A percentile compares a stretch with the other conserved stretches of the same genome.
Evolutionary conservation across 495 filamentous ascomycete species (phyloP).

Genomic region (Aspergillus ostianus): DNA sequence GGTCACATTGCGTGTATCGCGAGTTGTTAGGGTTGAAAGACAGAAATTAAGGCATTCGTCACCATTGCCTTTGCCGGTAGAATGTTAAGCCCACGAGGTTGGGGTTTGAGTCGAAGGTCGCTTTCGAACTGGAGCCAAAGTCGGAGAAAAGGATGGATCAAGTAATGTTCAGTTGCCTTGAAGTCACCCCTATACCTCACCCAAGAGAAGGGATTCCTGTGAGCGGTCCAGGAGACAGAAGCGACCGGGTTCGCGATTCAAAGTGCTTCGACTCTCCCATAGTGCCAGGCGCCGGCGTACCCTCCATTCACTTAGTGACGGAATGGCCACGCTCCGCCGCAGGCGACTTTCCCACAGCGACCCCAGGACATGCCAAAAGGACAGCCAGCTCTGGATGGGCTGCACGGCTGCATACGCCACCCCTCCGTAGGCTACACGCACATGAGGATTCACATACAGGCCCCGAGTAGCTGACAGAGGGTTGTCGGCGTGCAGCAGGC

Average conservation of each 20-base stretch:
- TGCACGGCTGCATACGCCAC: slow-evolving; percentile 1
- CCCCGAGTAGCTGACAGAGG: slow-evolving; percentile 51
- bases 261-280: neutral
- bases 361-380: slow-evolving; percentile 2
- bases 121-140: too few species aligned
- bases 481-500: slow-evolving; percentile 79
- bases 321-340: slow-evolving; percentile 23
- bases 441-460: slow-evolving; percentile 74
- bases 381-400: neutral
- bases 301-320: neutral
- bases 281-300: neutral
- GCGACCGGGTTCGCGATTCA: neutral
- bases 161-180: too few species aligned
- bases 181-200: too few species aligned
- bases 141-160: too few species aligned
- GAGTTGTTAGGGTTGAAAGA: too few species aligned
- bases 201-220: neutral
- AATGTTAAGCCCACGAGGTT: too few species aligned
- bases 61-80: too few species aligned
- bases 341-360: slow-evolving; percentile 57
- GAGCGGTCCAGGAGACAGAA: neutral
- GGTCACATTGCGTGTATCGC: too few species aligned
- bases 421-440: slow-evolving; percentile 52
- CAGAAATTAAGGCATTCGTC: too few species aligned
- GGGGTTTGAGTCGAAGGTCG: too few species aligned